Evolutionary conservation across 1,284 basidiomycete species (phyloP).

Genomic region (Peniophora sp.): DNA sequence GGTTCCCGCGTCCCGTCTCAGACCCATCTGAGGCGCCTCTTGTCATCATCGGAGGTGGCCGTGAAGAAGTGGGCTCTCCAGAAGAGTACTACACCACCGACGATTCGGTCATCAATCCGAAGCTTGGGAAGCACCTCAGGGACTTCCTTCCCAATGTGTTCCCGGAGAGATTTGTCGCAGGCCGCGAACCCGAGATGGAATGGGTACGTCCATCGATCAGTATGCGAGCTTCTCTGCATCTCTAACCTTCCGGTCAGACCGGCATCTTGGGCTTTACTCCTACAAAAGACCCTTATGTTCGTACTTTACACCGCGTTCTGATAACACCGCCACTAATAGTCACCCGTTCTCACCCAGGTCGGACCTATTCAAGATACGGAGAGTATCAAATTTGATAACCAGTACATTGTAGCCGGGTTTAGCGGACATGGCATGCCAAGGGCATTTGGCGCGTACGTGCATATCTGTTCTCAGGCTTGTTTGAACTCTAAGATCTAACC

Average conservation of each 20-base stretch:
- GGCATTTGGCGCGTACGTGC: conserved; percentile 58
- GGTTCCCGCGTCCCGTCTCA: conserved; percentile 64
- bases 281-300: conserved; percentile 60
- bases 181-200: conserved; percentile 56
- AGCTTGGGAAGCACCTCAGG: conserved; percentile 41
- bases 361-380: conserved; percentile 44
- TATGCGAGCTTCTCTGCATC: conserved; percentile 5
- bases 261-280: conserved; percentile 79
- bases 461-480: not conserved
- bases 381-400: conserved; percentile 33
- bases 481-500: not conserved
- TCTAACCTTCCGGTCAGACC: conserved; percentile 34
- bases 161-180: conserved; percentile 40
- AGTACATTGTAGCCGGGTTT: conserved; percentile 73
- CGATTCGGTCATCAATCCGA: conserved; percentile 46
- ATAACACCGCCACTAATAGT: not conserved
- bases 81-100: conserved; percentile 53
- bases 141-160: conserved; percentile 55
- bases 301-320: conserved; percentile 16
- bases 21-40: conserved; percentile 30
- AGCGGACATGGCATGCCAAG: conserved; percentile 79
- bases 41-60: conserved; percentile 68
- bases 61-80: conserved; percentile 33
- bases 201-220: conserved; percentile 41
- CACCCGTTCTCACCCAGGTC: conserved; percentile 35